Evolutionary conservation across 129 eudicot genomes (phyloP), one percentile per base, ranked within the genome.

Genomic region (Mikania micrantha): DNA sequence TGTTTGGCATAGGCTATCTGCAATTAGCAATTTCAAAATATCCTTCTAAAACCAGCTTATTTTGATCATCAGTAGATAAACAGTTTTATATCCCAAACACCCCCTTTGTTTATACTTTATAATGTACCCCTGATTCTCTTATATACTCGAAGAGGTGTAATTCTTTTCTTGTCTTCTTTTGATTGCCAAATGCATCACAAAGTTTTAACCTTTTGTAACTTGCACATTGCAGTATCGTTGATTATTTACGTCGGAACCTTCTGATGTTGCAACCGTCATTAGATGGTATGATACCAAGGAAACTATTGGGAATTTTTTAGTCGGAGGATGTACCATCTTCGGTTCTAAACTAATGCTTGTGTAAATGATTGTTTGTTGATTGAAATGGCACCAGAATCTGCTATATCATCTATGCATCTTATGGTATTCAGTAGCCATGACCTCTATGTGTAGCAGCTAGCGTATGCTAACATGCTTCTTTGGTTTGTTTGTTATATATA

Each of bases 191-290:
- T 48, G 52, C 21, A n/a, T 35, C 10, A 11, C 49, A 7, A 72
- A 39, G 32, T 20, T 47, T n/a, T 74, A 54, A 65, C 49, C 16
- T 20, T 74, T 66, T 25, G 40, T 54, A 13, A 13, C 49, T 12
- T 74, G 36, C 32, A 3, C 58, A 21, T 74, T 54, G 2, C 79
- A 74, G 79, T 74, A 74, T 29, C 79, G 79, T 41, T 74, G 67
- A 74, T 40, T 31, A 31, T n/a, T 5, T 50, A 40, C 16, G 44
- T 60, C 34, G 64, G 64, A 34, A 27, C 12, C 17, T 48, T 17
- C 15, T 2, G 44, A 29, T 35, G 57, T 64, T 53, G 22, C 57
- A 73, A 17, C 38, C 27, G 17, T 53, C 31, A 65, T 17, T 21
- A n/a, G 3, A 2, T 20, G 42, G 44, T 38, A 52, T 47, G 53